A percentile compares a stretch with the other conserved stretches of the same genome.
phyloP scores from a whole-genome alignment of 768 basidiomycete genomes.

The Leccinum disarticulatum region DNA sequence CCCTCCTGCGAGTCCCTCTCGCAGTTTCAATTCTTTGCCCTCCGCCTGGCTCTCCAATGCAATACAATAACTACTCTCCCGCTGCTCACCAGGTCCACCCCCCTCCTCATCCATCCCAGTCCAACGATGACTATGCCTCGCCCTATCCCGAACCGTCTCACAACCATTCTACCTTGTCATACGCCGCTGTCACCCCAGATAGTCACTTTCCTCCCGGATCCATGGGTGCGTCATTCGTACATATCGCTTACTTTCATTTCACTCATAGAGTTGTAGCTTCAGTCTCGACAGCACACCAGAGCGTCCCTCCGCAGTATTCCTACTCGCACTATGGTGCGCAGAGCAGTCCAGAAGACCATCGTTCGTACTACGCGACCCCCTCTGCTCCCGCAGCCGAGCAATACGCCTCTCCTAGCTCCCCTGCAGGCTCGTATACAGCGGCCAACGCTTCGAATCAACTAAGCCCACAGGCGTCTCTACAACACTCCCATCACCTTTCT shows the following conservation, averaged over 20 bases:
- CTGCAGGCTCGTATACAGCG: constrained; percentile 22
- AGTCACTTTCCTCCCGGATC: constrained; percentile 20
- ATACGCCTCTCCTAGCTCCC: constrained; percentile 22
- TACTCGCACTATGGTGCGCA: constrained; percentile 25
- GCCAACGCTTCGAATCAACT: constrained; percentile 16
- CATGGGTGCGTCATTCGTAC: constrained; percentile 27
- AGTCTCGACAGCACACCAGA: constrained; percentile 22
- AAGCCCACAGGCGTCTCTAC: constrained; percentile 18
- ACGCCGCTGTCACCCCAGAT: constrained; percentile 26
- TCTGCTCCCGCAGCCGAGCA: constrained; percentile 20
- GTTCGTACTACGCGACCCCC: constrained; percentile 26
- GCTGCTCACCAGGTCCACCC: constrained; percentile 19
- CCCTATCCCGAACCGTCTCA: constrained; percentile 28
- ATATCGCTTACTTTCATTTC: constrained; percentile 8
- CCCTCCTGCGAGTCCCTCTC: constrained; percentile 13
- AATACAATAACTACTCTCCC: constrained; percentile 29
- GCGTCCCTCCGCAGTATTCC: constrained; percentile 14
- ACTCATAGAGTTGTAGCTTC: constrained; percentile 1
- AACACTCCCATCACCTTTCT: constrained; percentile 16
- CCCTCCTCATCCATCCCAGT: constrained; percentile 20
- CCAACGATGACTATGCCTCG: constrained; percentile 20
- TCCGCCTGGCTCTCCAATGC: constrained; percentile 22
- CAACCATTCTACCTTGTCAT: constrained; percentile 24
- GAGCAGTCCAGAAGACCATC: constrained; percentile 18
- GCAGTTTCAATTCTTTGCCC: constrained; percentile 8